Base-by-base conservation (phyloP, 192 early-diverging fungal species). In the Piromyces sp. region DNA sequence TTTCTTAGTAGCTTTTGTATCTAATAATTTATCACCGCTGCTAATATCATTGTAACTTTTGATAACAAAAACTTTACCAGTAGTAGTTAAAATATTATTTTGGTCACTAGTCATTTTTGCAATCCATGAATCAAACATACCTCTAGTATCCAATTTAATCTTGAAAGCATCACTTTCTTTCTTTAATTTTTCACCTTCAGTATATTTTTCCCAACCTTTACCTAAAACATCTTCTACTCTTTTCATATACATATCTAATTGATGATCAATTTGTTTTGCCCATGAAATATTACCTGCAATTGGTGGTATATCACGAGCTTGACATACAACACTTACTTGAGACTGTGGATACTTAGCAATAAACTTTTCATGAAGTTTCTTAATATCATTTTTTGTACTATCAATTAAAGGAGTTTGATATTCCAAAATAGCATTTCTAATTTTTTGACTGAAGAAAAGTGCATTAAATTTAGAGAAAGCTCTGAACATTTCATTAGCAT, bases 401-500 rank as follows among this genome's bases (percentile, higher is more conserved):
- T 96, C 96, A 83, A 99, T 97, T 82, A 99, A 89, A 86, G 98
- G 97, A 26, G 94, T 94, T 88, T 99, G 98, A 85, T 99, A 99
- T 87, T 99, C 98, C 86, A 97, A 96, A 83, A 99, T 97, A 26
- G 98, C 98, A 26, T 96, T 96, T 84, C 98, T 94, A 88, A 99
- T 99, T 92, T 98, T 99, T 83, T 96, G 97, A 80, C 97, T 90
- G 38, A 99, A 95, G 87, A 99, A 99, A 58, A 99, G 91, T 5
- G 97, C 97, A 85, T 99, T 99, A 92, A 99, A 99, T 85, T 99
- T 99, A 58, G 96, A 96, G 85, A 99, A 99, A 29, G 98, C 96
- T 22, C 97, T 92, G 88, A 99, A 99, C 97, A 99, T 99, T 84
- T 99, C 98, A 79, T 94, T 96, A 6, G 98, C 98, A 84, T 95